Evolutionary conservation across 331 rosid genomes (phyloP), one percentile per base, ranked within the genome.

Genomic region (Malus hybrid): DNA sequence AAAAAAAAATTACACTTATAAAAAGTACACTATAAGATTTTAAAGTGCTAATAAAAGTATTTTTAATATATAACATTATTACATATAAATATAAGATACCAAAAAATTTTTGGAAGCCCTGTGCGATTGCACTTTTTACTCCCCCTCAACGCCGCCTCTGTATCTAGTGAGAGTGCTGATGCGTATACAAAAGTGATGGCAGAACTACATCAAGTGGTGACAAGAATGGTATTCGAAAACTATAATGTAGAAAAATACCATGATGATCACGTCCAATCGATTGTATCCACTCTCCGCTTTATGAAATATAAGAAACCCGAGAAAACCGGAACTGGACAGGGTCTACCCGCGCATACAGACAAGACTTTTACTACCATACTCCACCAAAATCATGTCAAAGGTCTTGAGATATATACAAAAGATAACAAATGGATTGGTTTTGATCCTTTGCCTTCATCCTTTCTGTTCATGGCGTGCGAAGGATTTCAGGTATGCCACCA

Each of bases 191-290:
- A 39, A 3, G 16, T 28, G 76, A 11, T 64, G 60, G 67, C 15
- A 6, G 72, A 76, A 15, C 14, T 78, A 44, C 54, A 77, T 28
- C 67, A 77, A 24, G 48, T 39, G 32, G 75, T 71, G 29, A 78
- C 74, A 20, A 73, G 63, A 57, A 84, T 80, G 85, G 72, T 84
- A 9, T 39, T 63, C 1, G 87, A 78, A 36, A 70, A 73, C 76
- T 77, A 80, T 8, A 82, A 77, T 15, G 65, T 61, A 4, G 16
- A 60, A 13, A 65, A 46, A 42, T 6, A 28, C 33, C 66, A 24
- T 22, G 59, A 57, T 0, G 46, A 69, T 16, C 36, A 46, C 39
- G 19, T 48, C 2, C 70, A 66, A 29, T 65, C 76, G 2, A 33
- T 52, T 3, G 11, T 9, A 2, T 29, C 70, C 14, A 16, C 15